Percentiles rank a stretch among this genome's conserved stretches.
These are phyloP conservation scores for Echria macrotheca DNA, from an alignment of 495 filamentous ascomycete species.

Conservation along the genomic window DNA sequence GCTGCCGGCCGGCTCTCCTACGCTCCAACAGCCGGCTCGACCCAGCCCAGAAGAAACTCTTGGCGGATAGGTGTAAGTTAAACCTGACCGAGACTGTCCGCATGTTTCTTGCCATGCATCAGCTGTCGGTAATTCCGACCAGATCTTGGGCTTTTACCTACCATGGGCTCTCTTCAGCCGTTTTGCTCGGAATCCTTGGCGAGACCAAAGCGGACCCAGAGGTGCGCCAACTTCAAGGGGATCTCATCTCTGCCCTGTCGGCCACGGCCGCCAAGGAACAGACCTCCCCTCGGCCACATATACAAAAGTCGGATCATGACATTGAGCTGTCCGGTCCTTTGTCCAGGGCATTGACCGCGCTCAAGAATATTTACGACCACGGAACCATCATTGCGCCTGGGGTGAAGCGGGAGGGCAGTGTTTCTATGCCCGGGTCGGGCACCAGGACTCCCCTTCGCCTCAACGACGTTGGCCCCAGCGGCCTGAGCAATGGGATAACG, in stretches of 20 bases:
- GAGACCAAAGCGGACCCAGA: constrained; percentile 54
- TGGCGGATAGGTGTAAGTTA: constrained; percentile 53
- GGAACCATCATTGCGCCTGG: constrained; percentile 39
- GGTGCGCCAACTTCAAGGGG: constrained; percentile 50
- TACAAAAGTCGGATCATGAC: constrained; percentile 44
- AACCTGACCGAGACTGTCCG: constrained; percentile 61
- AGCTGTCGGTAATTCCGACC: constrained; percentile 58
- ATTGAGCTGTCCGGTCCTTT: constrained; percentile 52
- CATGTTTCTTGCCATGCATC: constrained; percentile 64
- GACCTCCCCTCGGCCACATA: constrained; percentile 40
- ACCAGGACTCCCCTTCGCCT: constrained; percentile 36
- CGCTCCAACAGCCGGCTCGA: constrained; percentile 36
- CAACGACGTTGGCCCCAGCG: constrained; percentile 5
- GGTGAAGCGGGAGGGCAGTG: constrained; percentile 35
- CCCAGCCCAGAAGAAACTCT: constrained; percentile 37
- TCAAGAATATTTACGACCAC: constrained; percentile 55
- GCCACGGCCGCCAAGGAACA: constrained; percentile 50
- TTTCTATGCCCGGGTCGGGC: constrained; percentile 30
- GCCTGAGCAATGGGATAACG: constrained; percentile 3
- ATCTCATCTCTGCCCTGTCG: constrained; percentile 50
- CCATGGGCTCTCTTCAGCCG: constrained; percentile 58
- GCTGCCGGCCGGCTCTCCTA: constrained; percentile 49
- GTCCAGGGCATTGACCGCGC: constrained; percentile 46
- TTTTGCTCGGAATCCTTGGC: constrained; percentile 58
- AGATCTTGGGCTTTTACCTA: constrained; percentile 64